Conservation (phyloP, 2,329 filamentous ascomycete genomes). For the Colletotrichum viniferum region DNA sequence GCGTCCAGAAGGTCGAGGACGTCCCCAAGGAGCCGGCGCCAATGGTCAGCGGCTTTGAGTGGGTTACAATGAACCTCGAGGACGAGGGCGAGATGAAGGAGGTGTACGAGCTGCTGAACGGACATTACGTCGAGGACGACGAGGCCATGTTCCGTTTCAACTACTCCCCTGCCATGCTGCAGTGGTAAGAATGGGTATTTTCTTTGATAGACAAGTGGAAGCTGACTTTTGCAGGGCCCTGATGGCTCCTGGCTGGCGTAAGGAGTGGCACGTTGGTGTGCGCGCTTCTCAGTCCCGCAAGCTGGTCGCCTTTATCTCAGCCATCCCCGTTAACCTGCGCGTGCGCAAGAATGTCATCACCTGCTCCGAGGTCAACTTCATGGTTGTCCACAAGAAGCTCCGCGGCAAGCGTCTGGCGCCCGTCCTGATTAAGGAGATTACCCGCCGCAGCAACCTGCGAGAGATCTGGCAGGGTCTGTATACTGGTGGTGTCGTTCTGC, state of each 20-base stretch:
- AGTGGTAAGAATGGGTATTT: constrained; percentile 65
- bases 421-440: constrained; percentile 97
- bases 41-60: constrained; percentile 86
- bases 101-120: constrained; percentile 87
- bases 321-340: constrained; percentile 82
- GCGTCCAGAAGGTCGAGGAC: constrained; percentile 76
- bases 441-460: constrained; percentile 84
- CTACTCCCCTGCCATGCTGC: constrained; percentile 86
- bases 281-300: constrained; percentile 82
- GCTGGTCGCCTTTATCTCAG: constrained; percentile 94
- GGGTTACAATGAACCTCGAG: constrained; percentile 87
- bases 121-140: constrained; percentile 96
- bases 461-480: constrained; percentile 95
- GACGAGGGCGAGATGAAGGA: constrained; percentile 82
- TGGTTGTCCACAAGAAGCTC: constrained; percentile 97
- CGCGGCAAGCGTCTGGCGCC: constrained; percentile 90
- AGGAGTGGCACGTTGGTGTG: constrained; percentile 94
- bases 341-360: constrained; percentile 78
- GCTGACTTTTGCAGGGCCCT: constrained; percentile 69
- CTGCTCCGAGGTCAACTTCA: constrained; percentile 95
- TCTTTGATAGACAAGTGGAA: background rate
- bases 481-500: constrained; percentile 89
- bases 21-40: constrained; percentile 78
- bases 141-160: constrained; percentile 98
- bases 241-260: constrained; percentile 92